Evolutionary conservation across 1,284 basidiomycete species (phyloP), one percentile per base, ranked within the genome.

Genomic region (Sanghuangporus sanghuang): DNA sequence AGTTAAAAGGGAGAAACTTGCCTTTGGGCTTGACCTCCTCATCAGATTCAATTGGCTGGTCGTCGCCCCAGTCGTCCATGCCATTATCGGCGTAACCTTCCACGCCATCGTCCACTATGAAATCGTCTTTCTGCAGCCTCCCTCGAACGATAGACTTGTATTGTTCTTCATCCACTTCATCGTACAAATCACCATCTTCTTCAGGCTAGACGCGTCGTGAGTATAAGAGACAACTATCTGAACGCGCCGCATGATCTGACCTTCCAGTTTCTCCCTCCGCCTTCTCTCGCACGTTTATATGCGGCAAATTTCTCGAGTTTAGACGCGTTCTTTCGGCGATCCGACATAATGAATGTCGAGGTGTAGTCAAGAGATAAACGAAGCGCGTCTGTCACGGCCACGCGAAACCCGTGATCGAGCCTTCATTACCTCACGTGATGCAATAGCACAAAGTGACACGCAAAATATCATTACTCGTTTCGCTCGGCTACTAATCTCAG

Each of bases 71-170:
- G 70, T 96, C 95, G 68, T 98, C 96, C 83, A 93, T 88, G 4
- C 97, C 97, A 71, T 97, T 93, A 76, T 99, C 97, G 71, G 92
- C 89, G 73, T 99, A 99, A 11, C 94, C 97, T 21, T 82, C 85
- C 0, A 91, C 85, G 59, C 96, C 95, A 77, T 99, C 97, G 71
- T 99, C 96, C 54, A 92, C 88, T 32, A 97, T 93, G 68, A 99
- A 99, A 75, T 99, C 96, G 71, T 98, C 95, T 69, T 84, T 80
- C 68, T 92, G 90, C n/a, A 97, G 80, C 18, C 97, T 83, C 1
- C 88, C 87, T 61, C 86, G 86, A 3, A 98, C 95, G 65, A 98
- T 91, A 16, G 83, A 81, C 69, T 85, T 87, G 76, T 98, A 99
- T 69, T 96, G 89, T 36, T 94, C 92, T 67, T 98, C 96, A 0